Evolutionary conservation across 2,329 filamentous ascomycete species (phyloP).

Genomic region (Pyrenophora graminea): DNA sequence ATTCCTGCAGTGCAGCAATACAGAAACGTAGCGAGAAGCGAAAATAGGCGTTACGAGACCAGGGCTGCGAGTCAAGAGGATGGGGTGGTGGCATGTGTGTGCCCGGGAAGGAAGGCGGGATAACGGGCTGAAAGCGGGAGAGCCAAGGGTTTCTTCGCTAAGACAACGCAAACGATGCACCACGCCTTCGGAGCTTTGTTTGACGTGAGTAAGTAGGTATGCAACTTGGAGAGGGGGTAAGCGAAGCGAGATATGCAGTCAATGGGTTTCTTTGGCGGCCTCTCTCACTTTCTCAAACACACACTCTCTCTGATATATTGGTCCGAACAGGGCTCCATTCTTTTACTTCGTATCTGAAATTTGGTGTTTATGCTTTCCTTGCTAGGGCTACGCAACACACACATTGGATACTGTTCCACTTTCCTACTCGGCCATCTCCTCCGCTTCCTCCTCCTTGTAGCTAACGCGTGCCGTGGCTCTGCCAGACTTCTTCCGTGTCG

Average conservation of each 20-base stretch:
- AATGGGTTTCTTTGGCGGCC: background rate
- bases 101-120: slow-evolving; percentile 4
- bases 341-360: background rate
- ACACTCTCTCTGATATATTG: background rate
- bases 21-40: background rate
- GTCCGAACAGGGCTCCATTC: background rate
- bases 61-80: background rate
- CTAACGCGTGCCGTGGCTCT: slow-evolving; percentile 33
- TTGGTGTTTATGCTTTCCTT: background rate
- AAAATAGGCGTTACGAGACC: background rate
- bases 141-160: slow-evolving; percentile 9
- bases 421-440: slow-evolving; percentile 32
- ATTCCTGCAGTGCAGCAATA: background rate
- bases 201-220: background rate
- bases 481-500: slow-evolving; percentile 35
- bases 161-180: no score
- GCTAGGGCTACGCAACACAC: background rate
- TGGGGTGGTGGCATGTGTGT: no score
- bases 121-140: slow-evolving; percentile 24
- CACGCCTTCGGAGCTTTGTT: slow-evolving; percentile 16
- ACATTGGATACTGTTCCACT: background rate
- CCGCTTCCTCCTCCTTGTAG: slow-evolving; percentile 44
- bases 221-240: no score
- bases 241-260: background rate
- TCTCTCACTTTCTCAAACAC: background rate